Conservation (phyloP, 495 filamentous ascomycete species). For the Glonium stellatum region DNA sequence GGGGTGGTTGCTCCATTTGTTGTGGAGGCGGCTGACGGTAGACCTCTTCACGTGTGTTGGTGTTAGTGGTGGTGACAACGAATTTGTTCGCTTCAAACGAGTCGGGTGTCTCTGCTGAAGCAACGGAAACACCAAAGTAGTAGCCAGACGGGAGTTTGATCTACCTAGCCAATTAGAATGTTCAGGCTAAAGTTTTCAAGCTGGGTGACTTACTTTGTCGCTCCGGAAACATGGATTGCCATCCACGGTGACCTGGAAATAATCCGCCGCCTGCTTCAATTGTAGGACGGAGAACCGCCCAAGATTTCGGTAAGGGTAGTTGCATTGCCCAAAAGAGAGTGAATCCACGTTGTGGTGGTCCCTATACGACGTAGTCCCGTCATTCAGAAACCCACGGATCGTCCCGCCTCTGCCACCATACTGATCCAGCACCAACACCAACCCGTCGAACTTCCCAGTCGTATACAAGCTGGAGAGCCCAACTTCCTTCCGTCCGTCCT, state of each 20-base stretch:
- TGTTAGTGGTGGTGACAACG: constrained; percentile 44
- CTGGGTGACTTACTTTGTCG: constrained; percentile 48
- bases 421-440: constrained; percentile 80
- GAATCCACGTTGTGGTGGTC: constrained; percentile 70
- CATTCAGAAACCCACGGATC: constrained; percentile 88
- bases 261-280: constrained; percentile 56
- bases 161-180: constrained; percentile 28
- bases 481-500: constrained; percentile 58
- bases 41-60: constrained; percentile 27
- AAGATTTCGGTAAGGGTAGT: constrained; percentile 84
- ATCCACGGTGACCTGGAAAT: constrained; percentile 75
- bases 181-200: neutral
- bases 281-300: constrained; percentile 73
- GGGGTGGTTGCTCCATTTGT: constrained; percentile 34
- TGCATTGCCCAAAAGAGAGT: constrained; percentile 89
- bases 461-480: constrained; percentile 75
- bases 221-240: constrained; percentile 77
- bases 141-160: constrained; percentile 73
- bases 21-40: constrained; percentile 30
- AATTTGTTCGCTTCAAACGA: constrained; percentile 92
- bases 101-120: constrained; percentile 83
- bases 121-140: constrained; percentile 79
- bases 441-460: constrained; percentile 72
- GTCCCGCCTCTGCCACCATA: constrained; percentile 68
- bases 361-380: constrained; percentile 76